Conservation (phyloP, 257 asterid species). For the Datura wrightii region DNA sequence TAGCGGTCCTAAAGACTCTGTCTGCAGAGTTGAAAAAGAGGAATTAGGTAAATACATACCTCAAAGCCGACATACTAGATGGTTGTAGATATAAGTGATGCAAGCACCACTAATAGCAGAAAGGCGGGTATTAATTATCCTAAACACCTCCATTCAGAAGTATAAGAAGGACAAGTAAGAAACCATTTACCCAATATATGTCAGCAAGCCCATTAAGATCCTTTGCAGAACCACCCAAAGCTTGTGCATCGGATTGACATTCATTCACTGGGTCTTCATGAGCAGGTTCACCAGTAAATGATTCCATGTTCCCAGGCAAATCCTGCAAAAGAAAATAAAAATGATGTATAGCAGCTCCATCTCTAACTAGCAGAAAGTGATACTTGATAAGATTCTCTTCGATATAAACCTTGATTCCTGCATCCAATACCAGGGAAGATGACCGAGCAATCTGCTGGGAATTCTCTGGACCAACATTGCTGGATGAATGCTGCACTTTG, state of each 20-base stretch:
- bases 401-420: slow-evolving; percentile 59
- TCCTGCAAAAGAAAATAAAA: slow-evolving; percentile 50
- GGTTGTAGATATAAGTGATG: background rate
- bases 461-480: slow-evolving; percentile 43
- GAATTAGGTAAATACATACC: slow-evolving; percentile 34
- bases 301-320: slow-evolving; percentile 51
- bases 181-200: slow-evolving; percentile 79
- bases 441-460: slow-evolving; percentile 41
- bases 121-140: background rate
- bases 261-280: slow-evolving; percentile 50
- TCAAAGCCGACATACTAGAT: background rate
- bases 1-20: slow-evolving; percentile 92
- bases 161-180: slow-evolving; percentile 27
- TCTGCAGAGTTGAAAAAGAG: slow-evolving; percentile 57
- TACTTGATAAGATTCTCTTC: slow-evolving; percentile 20
- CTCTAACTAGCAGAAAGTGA: slow-evolving; percentile 18
- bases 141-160: background rate
- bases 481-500: slow-evolving; percentile 40
- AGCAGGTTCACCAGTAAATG: slow-evolving; percentile 39
- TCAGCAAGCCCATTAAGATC: slow-evolving; percentile 73
- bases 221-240: slow-evolving; percentile 54
- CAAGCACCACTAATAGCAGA: background rate
- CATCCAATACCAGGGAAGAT: slow-evolving; percentile 47
- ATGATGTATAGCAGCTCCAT: slow-evolving; percentile 16
- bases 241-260: slow-evolving; percentile 43